A percentile compares a stretch with the other conserved stretches of the same genome.
These are phyloP conservation scores for Leucocoprinus leucothites DNA, from an alignment of 768 basidiomycete genomes.

Conservation along the genomic window DNA sequence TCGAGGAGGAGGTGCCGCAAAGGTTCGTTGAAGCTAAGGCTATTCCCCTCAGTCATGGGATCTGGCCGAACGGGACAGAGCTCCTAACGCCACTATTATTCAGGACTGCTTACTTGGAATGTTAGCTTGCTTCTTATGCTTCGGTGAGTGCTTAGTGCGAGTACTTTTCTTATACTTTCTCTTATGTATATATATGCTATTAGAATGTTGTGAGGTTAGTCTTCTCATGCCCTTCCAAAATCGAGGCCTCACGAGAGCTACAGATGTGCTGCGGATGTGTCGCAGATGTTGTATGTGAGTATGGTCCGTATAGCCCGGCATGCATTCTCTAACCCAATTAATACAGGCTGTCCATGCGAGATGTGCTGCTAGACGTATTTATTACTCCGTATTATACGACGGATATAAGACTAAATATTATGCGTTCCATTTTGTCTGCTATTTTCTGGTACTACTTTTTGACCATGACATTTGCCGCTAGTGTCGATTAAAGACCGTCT, in stretches of 20 bases:
- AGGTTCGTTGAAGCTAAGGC: conserved; percentile 35
- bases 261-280: conserved; percentile 70
- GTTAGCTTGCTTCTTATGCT: conserved; percentile 70
- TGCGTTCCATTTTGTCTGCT: too few species aligned
- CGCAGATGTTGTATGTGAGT: conserved; percentile 70
- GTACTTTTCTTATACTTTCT: background rate
- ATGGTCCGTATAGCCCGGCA: background rate
- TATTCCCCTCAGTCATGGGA: background rate
- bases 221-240: background rate
- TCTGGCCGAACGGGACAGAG: background rate
- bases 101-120: conserved; percentile 68
- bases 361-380: conserved; percentile 53
- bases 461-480: too few species aligned
- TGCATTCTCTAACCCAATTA: background rate
- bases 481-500: too few species aligned
- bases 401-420: too few species aligned
- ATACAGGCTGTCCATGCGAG: conserved; percentile 74
- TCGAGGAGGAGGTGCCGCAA: conserved; percentile 70
- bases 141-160: conserved; percentile 43
- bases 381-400: too few species aligned
- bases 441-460: too few species aligned
- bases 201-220: background rate
- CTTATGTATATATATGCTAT: background rate
- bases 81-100: background rate
- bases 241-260: background rate